Conservation (phyloP, 1,284 basidiomycete genomes). For the Entoloma clypeatum region DNA sequence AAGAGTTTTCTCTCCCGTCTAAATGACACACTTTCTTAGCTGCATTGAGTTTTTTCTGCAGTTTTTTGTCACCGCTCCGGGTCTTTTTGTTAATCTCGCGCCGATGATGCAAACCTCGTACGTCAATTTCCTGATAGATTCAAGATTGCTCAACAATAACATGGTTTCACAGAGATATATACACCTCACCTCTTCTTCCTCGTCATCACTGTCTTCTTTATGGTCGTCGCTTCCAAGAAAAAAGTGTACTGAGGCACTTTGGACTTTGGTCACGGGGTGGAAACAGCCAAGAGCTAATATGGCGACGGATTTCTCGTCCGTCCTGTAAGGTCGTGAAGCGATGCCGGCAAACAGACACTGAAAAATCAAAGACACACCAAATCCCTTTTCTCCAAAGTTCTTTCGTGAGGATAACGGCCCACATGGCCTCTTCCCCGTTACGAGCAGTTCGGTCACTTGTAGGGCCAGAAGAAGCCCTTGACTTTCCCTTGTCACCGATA, state of each 20-base stretch:
- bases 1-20: constrained; percentile 4
- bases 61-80: constrained; percentile 73
- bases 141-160: constrained; percentile 8
- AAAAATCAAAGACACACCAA: constrained; percentile 56
- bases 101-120: constrained; percentile 76
- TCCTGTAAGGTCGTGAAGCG: constrained; percentile 44
- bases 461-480: constrained; percentile 42
- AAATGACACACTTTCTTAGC: constrained; percentile 59
- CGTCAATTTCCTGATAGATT: constrained; percentile 52
- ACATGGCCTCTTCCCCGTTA: constrained; percentile 87
- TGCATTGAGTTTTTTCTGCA: constrained; percentile 65
- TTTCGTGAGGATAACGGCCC: constrained; percentile 93
- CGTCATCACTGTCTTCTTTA: constrained; percentile 67
- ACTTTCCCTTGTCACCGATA: constrained; percentile 76
- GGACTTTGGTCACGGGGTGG: constrained; percentile 93
- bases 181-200: constrained; percentile 58
- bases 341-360: neutral
- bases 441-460: constrained; percentile 40
- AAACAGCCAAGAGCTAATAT: constrained; percentile 92
- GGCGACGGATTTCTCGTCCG: constrained; percentile 90
- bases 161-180: constrained; percentile 6
- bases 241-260: constrained; percentile 95
- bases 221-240: constrained; percentile 86
- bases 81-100: constrained; percentile 89
- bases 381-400: constrained; percentile 94